Evolutionary conservation across 2,329 filamentous ascomycete genomes (phyloP).

Genomic region (Tolypocladium endophyticum): DNA sequence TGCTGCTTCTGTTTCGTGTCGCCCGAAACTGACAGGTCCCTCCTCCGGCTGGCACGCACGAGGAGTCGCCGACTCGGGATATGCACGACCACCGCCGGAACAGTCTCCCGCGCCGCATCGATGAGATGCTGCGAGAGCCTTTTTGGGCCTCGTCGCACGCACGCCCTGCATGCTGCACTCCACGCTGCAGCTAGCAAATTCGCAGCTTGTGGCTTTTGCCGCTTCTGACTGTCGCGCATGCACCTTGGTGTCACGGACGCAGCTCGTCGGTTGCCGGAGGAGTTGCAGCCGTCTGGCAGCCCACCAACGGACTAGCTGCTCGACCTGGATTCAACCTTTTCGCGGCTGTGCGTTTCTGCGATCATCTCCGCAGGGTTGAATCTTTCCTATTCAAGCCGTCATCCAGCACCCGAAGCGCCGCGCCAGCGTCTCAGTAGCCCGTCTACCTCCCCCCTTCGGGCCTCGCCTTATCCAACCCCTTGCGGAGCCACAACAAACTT

Average conservation of each 20-base stretch:
- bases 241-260: neutral
- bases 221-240: neutral
- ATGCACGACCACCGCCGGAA: neutral
- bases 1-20: neutral
- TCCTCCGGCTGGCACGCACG: neutral
- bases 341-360: neutral
- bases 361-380: neutral
- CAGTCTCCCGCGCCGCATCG: neutral
- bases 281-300: neutral
- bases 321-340: neutral
- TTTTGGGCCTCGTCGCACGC: neutral
- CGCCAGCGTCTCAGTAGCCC: neutral
- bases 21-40: neutral
- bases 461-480: neutral
- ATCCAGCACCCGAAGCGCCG: neutral
- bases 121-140: neutral
- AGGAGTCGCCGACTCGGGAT: neutral
- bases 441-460: neutral
- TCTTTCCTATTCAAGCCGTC: neutral
- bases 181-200: neutral
- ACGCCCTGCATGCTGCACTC: neutral
- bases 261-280: neutral
- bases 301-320: neutral
- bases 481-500: neutral
- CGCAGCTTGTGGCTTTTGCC: neutral